phyloP scores from a whole-genome alignment of 768 basidiomycete species.

The Thelephora aurantiotincta region DNA sequence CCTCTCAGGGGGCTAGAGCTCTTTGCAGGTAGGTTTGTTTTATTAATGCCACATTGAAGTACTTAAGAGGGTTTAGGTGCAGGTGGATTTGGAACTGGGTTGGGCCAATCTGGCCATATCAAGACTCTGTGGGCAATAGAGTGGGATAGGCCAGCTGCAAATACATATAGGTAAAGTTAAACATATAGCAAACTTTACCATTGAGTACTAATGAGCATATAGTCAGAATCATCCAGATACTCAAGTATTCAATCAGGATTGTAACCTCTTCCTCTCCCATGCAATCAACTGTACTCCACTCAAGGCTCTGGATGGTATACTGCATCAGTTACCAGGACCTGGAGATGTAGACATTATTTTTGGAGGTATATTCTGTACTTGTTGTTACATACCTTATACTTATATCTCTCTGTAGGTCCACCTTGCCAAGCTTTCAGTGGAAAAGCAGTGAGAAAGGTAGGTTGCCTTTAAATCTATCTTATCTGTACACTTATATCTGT shows the following conservation, averaged over 20 bases:
- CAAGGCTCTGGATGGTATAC: constrained; percentile 23
- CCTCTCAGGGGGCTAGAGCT: constrained; percentile 50
- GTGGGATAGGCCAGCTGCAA: constrained; percentile 45
- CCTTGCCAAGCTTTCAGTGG: constrained; percentile 64
- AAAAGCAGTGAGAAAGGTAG: constrained; percentile 14
- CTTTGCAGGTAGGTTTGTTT: constrained; percentile 37
- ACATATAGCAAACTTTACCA: background rate
- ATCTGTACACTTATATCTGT: constrained; percentile 2
- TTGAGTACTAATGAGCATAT: constrained; percentile 1
- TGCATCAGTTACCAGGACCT: constrained; percentile 36
- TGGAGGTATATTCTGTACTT: constrained; percentile 34
- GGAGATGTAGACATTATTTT: constrained; percentile 59
- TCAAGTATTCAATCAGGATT: constrained; percentile 50
- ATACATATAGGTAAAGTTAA: constrained; percentile 37
- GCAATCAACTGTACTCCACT: constrained; percentile 32
- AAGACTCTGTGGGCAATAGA: constrained; percentile 60
- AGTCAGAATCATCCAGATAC: constrained; percentile 51
- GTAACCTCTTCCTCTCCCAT: constrained; percentile 43
- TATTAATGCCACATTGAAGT: background rate
- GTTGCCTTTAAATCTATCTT: too few relatives aligned
- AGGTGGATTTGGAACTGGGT: constrained; percentile 58
- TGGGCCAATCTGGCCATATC: constrained; percentile 46
- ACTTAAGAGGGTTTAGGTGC: constrained; percentile 34
- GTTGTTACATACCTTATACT: background rate
- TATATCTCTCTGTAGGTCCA: constrained; percentile 32